Evolutionary conservation across 441 rosid genomes (phyloP), one percentile per base, ranked within the genome.

Genomic region (Sinapis alba): DNA sequence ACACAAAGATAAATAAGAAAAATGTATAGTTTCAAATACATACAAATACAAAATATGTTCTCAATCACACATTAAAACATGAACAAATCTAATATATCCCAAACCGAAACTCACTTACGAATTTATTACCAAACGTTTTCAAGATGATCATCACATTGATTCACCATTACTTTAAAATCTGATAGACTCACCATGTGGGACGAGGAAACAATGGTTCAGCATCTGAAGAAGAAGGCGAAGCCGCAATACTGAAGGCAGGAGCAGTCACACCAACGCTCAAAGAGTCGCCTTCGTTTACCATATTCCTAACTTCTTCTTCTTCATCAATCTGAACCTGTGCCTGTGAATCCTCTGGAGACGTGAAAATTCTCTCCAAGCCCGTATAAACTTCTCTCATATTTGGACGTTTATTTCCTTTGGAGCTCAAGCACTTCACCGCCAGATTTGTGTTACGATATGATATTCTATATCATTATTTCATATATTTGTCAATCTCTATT

Each of bases 381-480:
- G 27, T 28, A n/a, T 18, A 79, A 4, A 68, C 84, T 74, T 81
- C 27, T 68, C 81, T 84, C 84, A 74, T 81, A 18, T 76, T 73
- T 2, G 83, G 83, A 24, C 82, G 65, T 3, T 72, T 79, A 66
- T 34, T 75, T 50, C 85, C 82, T 65, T 51, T 84, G 6, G 69
- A 64, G 51, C 78, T 80, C 75, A 79, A 68, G 28, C 85, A 78
- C 70, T 34, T 82, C 73, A 68, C 62, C 9, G 82, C 82, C 16
- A 82, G 28, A n/a, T n/a, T n/a, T n/a, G n/a, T 4, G 5, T 27
- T 27, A 27, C 28, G 28, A 27, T 27, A 27, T 27, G 5, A 0
- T 27, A 27, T 4, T 2, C 28, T 27, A 27, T 4, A 2, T 27
- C 5, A 27, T 4, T 27, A 27, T 27, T 4, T 27, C 5, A 27